Conservation (phyloP, 768 basidiomycete genomes). For the Hericium rajendrae region DNA sequence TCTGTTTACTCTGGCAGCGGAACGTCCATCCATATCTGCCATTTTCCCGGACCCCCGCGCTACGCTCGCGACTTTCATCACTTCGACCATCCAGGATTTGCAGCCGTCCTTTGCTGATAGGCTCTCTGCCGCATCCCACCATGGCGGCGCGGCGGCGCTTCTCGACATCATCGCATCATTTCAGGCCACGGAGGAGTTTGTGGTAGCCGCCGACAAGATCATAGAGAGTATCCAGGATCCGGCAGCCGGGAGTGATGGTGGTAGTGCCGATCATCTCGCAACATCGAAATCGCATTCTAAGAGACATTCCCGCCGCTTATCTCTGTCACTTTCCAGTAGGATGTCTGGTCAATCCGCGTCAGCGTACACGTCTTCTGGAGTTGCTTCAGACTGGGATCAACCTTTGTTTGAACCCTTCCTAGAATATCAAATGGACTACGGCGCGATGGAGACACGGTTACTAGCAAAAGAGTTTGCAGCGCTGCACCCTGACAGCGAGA, state of each 20-base stretch:
- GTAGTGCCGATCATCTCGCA: not conserved
- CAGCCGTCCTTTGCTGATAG: slow-evolving; percentile 78
- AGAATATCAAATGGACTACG: slow-evolving; percentile 83
- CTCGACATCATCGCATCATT: slow-evolving; percentile 62
- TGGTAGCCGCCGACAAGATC: slow-evolving; percentile 57
- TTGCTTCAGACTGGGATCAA: slow-evolving; percentile 67
- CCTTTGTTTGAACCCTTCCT: slow-evolving; percentile 91
- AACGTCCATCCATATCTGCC: slow-evolving; percentile 62
- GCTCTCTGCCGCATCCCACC: slow-evolving; percentile 57
- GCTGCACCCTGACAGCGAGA: slow-evolving; percentile 32
- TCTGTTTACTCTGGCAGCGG: slow-evolving; percentile 52
- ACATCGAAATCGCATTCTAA: slow-evolving; percentile 3
- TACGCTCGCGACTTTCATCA: slow-evolving; percentile 75
- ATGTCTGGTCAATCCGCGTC: not conserved
- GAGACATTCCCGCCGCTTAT: slow-evolving; percentile 8
- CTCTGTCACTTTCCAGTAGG: slow-evolving; percentile 15
- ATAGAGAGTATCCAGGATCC: slow-evolving; percentile 49
- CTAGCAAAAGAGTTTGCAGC: slow-evolving; percentile 50
- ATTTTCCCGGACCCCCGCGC: slow-evolving; percentile 82
- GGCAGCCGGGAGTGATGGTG: not conserved
- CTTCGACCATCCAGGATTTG: slow-evolving; percentile 68
- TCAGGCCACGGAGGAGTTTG: slow-evolving; percentile 78
- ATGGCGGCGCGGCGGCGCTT: slow-evolving; percentile 54
- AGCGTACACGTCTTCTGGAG: slow-evolving; percentile 6
- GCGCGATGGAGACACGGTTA: slow-evolving; percentile 61